Base-by-base conservation (phyloP, 1,139 yeast genomes). In the Pichia sp. region DNA sequence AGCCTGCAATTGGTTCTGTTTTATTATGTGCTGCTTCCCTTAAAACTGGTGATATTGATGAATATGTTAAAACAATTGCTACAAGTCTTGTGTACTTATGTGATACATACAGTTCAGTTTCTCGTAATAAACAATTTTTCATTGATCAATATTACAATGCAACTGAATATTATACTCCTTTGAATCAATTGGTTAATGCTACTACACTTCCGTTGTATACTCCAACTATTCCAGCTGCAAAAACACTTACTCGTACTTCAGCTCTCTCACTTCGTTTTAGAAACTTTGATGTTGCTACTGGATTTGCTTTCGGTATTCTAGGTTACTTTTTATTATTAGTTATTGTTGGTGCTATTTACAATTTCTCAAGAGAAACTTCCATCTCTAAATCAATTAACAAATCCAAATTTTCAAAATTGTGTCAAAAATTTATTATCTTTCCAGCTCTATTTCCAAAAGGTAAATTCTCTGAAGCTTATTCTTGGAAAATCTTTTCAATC, bases 1-100 rank as follows among this genome's bases (percentile, higher is more conserved):
- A 60, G 4, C 62, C 66, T 16, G 58, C 56, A 29, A 47, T 61
- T 28, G 68, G 68, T 5, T 51, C 67, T 0, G 45, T 61, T 9
- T 45, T 65, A 36, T 28, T 62, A 10, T 67, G 70, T 50, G 48
- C 58, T 11, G 54, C 53, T 13, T 52, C 56, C 4, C 36, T 53
- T 25, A 7, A 18, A 9, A 42, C 55, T 2, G 50, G 46, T 9
- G 42, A 50, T 14, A 58, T 49, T 29, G 45, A 13, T 14, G 29
- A 29, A 9, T 7, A 8, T 11, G 13, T 50, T 3, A 38, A 53
- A 14, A 30, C 13, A 1, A 10, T 60, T 19, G 55, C 46, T 34
- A 49, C 60, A 10, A 39, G 49, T 11, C 58, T 65, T 45, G 41
- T 34, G 1, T 18, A 50, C 10, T 39, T 36, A 7, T 46, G 49